Percentiles rank a stretch among this genome's conserved stretches.
These are phyloP conservation scores for Cadophora malorum DNA, from an alignment of 2,329 filamentous ascomycete genomes.

Conservation along the genomic window DNA sequence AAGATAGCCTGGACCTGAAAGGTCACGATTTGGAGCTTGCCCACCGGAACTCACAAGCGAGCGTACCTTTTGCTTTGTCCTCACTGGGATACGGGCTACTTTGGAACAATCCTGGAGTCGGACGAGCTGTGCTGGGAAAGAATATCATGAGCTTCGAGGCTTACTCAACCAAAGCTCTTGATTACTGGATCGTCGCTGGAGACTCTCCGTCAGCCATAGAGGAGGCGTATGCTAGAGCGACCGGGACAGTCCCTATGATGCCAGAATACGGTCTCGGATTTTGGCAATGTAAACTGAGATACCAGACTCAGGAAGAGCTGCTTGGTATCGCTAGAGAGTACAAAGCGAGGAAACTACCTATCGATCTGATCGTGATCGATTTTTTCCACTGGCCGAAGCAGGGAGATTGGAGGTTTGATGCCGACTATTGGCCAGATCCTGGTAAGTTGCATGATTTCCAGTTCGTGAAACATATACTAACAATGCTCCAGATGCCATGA, in stretches of 20 bases:
- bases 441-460: slow-evolving; percentile 39
- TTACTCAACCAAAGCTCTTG: slow-evolving; percentile 60
- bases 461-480: background rate
- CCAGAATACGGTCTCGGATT: slow-evolving; percentile 72
- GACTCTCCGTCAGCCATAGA: slow-evolving; percentile 62
- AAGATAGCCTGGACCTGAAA: slow-evolving; percentile 67
- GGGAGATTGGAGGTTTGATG: slow-evolving; percentile 72
- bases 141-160: slow-evolving; percentile 69
- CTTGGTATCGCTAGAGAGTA: slow-evolving; percentile 66
- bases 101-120: slow-evolving; percentile 71
- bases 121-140: slow-evolving; percentile 64
- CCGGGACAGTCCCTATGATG: slow-evolving; percentile 69
- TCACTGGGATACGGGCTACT: slow-evolving; percentile 67
- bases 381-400: slow-evolving; percentile 73
- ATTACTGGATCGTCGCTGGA: slow-evolving; percentile 69
- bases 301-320: slow-evolving; percentile 69
- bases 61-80: slow-evolving; percentile 66
- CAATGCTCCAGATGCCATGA: slow-evolving; percentile 59
- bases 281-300: slow-evolving; percentile 72
- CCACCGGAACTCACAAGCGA: slow-evolving; percentile 71
- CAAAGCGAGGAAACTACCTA: slow-evolving; percentile 58
- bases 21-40: slow-evolving; percentile 68
- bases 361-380: slow-evolving; percentile 71
- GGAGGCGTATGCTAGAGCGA: slow-evolving; percentile 60
- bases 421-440: slow-evolving; percentile 68